Percentiles rank a stretch among this genome's conserved stretches.
phyloP scores from a whole-genome alignment of 148 eudicot species.

The Gaultheria prostrata region DNA sequence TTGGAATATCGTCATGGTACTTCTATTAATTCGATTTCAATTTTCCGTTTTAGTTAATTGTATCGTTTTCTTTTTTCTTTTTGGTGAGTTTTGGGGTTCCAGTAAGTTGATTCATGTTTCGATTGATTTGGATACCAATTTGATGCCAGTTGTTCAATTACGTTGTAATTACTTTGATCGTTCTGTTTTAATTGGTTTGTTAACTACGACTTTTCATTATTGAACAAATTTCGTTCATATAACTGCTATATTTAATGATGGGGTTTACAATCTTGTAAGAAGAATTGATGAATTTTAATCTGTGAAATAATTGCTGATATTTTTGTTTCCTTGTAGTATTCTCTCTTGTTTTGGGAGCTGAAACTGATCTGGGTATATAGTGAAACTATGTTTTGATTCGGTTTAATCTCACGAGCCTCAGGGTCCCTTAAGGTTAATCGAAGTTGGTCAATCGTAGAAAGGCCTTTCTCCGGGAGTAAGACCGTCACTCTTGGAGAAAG shows the following conservation, averaged over 20 bases:
- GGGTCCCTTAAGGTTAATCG: too few relatives aligned
- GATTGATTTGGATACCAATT: neutral
- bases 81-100: neutral
- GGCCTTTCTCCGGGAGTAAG: too few relatives aligned
- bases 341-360: neutral
- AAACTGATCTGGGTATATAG: neutral
- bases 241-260: neutral
- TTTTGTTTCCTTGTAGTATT: neutral
- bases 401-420: too few relatives aligned
- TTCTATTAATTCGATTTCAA: slow-evolving; percentile 6
- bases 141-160: neutral
- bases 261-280: neutral
- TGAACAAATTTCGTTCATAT: neutral
- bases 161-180: neutral
- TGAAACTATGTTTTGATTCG: too few relatives aligned
- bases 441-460: too few relatives aligned
- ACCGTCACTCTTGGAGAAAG: too few relatives aligned
- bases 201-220: neutral
- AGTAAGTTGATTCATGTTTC: neutral
- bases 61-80: neutral
- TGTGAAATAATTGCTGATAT: neutral
- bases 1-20: neutral
- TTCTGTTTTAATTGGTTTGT: neutral
- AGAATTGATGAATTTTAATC: neutral
- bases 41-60: neutral